A percentile compares a stretch with the other conserved stretches of the same genome.
phyloP scores from a whole-genome alignment of 192 early-diverging fungal genomes.

The Linnemannia hyalina region DNA sequence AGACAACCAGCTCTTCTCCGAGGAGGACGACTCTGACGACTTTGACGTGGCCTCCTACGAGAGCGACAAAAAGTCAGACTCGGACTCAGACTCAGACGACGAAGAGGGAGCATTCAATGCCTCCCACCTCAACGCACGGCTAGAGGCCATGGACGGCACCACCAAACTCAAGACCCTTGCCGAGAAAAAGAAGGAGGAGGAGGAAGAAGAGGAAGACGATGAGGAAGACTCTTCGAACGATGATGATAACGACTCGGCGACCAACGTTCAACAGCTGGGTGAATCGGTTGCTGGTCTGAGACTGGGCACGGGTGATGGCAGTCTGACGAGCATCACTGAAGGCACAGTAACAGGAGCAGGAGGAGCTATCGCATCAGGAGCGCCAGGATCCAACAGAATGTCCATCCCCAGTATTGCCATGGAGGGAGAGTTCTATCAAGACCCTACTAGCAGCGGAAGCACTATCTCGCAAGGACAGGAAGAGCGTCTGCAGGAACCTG shows the following conservation, averaged over 20 bases:
- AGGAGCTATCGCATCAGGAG: background rate
- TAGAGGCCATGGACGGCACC: constrained; percentile 45
- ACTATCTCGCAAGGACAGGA: constrained; percentile 14
- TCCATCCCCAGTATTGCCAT: background rate
- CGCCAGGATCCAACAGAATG: background rate
- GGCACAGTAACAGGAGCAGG: background rate
- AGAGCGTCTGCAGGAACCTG: constrained; percentile 47
- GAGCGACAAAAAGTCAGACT: constrained; percentile 37
- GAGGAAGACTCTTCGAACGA: constrained; percentile 21
- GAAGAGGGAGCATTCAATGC: constrained; percentile 24
- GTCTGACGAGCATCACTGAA: background rate
- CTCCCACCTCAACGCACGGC: constrained; percentile 27
- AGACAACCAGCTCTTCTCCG: constrained; percentile 23
- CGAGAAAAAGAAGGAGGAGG: constrained; percentile 23
- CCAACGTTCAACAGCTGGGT: background rate
- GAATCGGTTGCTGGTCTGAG: constrained; percentile 2
- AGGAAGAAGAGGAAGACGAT: constrained; percentile 33
- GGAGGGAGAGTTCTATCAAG: constrained; percentile 33
- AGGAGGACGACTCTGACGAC: constrained; percentile 21
- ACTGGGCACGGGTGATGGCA: background rate
- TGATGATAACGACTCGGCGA: constrained; percentile 12
- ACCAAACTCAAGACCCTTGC: constrained; percentile 29
- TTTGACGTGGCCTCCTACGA: constrained; percentile 21
- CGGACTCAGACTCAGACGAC: constrained; percentile 17
- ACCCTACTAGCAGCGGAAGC: constrained; percentile 9